phyloP scores from a whole-genome alignment of 164 flowering plant species.

The Akebia trifoliata region DNA sequence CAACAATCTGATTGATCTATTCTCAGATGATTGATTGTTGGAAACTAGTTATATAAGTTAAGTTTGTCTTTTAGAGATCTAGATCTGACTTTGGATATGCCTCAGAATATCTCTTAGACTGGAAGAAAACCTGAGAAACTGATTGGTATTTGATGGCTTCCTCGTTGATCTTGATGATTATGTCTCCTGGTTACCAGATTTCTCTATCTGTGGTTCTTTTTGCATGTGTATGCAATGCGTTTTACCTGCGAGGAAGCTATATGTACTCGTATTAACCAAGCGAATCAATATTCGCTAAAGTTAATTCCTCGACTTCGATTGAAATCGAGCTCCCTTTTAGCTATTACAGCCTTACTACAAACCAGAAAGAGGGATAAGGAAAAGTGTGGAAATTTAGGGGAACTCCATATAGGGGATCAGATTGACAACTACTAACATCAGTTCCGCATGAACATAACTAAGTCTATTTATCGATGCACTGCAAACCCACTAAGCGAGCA shows the following conservation, averaged over 20 bases:
- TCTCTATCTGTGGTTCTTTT: slow-evolving; percentile 18
- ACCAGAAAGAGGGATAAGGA: slow-evolving; percentile 22
- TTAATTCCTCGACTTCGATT: slow-evolving; percentile 33
- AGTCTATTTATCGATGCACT: slow-evolving; percentile 27
- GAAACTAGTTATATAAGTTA: no score
- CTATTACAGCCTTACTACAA: slow-evolving; percentile 30
- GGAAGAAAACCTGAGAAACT: no score
- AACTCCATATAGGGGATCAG: slow-evolving; percentile 37
- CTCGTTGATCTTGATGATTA: no score
- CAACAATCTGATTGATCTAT: no score
- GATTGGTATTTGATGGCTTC: no score
- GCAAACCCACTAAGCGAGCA: slow-evolving; percentile 21
- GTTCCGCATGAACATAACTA: slow-evolving; percentile 25
- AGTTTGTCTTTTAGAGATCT: no score
- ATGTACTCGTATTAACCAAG: slow-evolving; percentile 26
- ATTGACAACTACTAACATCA: slow-evolving; percentile 29
- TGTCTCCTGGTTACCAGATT: no score
- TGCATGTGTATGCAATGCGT: slow-evolving; percentile 18
- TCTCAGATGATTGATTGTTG: no score
- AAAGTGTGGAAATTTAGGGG: slow-evolving; percentile 34
- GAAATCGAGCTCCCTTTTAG: slow-evolving; percentile 32
- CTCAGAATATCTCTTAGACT: no score
- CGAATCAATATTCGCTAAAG: slow-evolving; percentile 21
- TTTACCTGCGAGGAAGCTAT: slow-evolving; percentile 33
- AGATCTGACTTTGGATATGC: no score